Evolutionary conservation across 345 rosid species (phyloP).

Genomic region (Eucalyptus sideroxylon): DNA sequence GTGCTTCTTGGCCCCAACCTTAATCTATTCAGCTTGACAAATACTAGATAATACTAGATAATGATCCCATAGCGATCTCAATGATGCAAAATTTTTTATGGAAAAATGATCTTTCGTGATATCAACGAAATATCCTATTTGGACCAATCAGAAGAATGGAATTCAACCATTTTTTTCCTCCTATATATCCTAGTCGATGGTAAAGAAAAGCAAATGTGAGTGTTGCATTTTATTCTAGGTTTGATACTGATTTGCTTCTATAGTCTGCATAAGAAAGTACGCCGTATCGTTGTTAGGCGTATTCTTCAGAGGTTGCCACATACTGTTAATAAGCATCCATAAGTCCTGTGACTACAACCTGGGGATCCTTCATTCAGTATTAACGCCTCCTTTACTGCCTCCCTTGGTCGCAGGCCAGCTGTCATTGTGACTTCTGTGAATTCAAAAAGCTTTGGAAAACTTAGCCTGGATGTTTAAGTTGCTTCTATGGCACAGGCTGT

Average conservation of each 20-base stretch:
- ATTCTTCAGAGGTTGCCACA: conserved; percentile 38
- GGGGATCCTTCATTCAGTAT: conserved; percentile 23
- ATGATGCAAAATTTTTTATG: background rate
- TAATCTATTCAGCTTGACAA: background rate
- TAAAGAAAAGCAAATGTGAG: background rate
- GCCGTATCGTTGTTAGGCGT: conserved; percentile 33
- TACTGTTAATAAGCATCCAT: conserved; percentile 39
- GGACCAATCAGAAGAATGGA: background rate
- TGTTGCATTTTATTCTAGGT: background rate
- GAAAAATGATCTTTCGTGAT: background rate
- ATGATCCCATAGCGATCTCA: background rate
- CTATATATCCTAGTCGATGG: background rate
- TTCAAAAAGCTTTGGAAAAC: background rate
- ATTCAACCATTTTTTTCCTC: background rate
- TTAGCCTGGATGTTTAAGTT: background rate
- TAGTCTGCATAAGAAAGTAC: background rate
- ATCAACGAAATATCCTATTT: background rate
- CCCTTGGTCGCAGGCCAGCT: conserved; percentile 41
- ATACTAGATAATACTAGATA: background rate
- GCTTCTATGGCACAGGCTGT: background rate
- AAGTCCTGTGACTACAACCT: conserved; percentile 36
- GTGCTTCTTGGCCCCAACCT: background rate
- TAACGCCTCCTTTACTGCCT: conserved; percentile 40
- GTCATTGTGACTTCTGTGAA: conserved; percentile 40
- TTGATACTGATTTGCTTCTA: background rate